phyloP scores from a whole-genome alignment of 202 grass and related monocot species.

The Elaeis oleifera region DNA sequence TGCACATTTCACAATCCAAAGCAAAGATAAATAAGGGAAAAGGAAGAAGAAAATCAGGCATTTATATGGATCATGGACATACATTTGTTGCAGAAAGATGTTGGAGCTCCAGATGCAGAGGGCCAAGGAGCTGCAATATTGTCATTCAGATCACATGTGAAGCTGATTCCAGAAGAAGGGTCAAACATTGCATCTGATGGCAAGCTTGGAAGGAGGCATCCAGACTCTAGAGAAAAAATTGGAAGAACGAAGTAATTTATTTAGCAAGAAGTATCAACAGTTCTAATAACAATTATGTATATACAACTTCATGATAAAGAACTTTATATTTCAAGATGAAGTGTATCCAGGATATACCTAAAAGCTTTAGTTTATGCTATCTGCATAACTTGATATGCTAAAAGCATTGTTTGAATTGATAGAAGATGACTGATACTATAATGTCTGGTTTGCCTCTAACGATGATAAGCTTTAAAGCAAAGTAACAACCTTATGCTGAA shows the following conservation, averaged over 20 bases:
- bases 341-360: too few species aligned
- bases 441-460: too few species aligned
- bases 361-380: too few species aligned
- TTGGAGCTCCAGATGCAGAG: slow-evolving; percentile 50
- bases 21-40: slow-evolving; percentile 14
- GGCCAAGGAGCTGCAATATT: slow-evolving; percentile 97
- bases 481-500: too few species aligned
- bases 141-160: slow-evolving; percentile 98
- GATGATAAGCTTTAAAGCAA: too few species aligned
- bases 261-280: too few species aligned
- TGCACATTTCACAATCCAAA: neutral
- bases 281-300: too few species aligned
- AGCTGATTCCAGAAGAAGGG: slow-evolving; percentile 65
- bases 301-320: too few species aligned
- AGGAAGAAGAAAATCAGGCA: slow-evolving; percentile 11
- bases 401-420: too few species aligned
- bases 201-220: slow-evolving; percentile 94
- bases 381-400: too few species aligned
- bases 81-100: slow-evolving; percentile 89
- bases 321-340: too few species aligned
- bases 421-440: too few species aligned
- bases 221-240: slow-evolving; percentile 52
- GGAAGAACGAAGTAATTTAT: neutral
- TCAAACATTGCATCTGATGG: slow-evolving; percentile 92
- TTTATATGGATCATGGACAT: slow-evolving; percentile 27